Conservation (phyloP, 768 basidiomycete species). For the Tylopilus felleus region DNA sequence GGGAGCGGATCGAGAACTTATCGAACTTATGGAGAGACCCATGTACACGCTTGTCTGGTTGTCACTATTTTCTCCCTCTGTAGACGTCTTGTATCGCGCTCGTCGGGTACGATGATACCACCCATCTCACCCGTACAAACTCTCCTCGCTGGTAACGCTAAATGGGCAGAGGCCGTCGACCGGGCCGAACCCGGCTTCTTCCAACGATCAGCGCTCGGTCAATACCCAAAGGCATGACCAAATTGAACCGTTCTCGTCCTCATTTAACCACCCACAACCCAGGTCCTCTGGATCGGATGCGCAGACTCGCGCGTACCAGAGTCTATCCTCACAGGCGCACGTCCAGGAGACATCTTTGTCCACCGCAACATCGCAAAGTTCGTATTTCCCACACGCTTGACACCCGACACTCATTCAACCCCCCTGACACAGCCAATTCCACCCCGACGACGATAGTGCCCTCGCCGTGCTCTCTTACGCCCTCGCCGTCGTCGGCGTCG, state of each 20-base stretch:
- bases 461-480: constrained; percentile 75
- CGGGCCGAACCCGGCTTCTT: constrained; percentile 64
- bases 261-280: neutral
- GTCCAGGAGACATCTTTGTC: constrained; percentile 85
- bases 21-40: too few relatives aligned
- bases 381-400: constrained; percentile 14
- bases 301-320: constrained; percentile 89
- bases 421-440: constrained; percentile 57
- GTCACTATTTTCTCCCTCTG: neutral
- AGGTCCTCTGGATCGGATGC: constrained; percentile 83
- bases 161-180: constrained; percentile 66
- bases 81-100: neutral
- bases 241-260: too few relatives aligned
- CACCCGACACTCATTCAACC: neutral
- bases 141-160: constrained; percentile 51
- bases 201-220: constrained; percentile 52
- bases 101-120: constrained; percentile 2
- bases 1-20: too few relatives aligned
- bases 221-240: constrained; percentile 56
- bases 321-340: constrained; percentile 64
- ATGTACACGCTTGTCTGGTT: too few relatives aligned
- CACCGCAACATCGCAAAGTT: constrained; percentile 91
- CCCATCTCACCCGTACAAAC: neutral
- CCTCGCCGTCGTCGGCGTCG: constrained; percentile 62
- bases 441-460: constrained; percentile 64